phyloP scores from a whole-genome alignment of 768 basidiomycete genomes.

The Macrolepiota albuminosa region DNA sequence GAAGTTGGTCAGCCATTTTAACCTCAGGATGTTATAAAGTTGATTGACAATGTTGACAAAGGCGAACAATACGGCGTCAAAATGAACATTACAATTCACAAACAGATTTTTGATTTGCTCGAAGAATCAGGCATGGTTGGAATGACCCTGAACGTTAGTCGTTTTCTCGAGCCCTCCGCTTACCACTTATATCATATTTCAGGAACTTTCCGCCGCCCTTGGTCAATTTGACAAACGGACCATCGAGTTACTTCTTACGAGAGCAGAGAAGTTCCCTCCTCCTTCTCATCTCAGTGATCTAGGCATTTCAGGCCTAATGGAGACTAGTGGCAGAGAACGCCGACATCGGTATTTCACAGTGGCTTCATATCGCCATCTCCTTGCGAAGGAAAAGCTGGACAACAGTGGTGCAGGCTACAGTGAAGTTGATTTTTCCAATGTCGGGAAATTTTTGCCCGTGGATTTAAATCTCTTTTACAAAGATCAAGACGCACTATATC shows the following conservation, averaged over 20 bases:
- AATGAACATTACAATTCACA: slow-evolving; percentile 65
- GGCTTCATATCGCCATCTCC: slow-evolving; percentile 58
- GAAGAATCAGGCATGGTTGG: slow-evolving; percentile 64
- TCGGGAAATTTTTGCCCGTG: slow-evolving; percentile 50
- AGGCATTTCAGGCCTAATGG: slow-evolving; percentile 67
- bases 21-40: neutral
- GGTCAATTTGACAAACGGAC: slow-evolving; percentile 77
- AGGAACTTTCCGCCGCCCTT: slow-evolving; percentile 64
- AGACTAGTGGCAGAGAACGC: slow-evolving; percentile 81
- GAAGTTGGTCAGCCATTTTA: slow-evolving; percentile 24
- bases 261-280: slow-evolving; percentile 57
- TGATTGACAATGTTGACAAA: slow-evolving; percentile 4
- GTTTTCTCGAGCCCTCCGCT: neutral
- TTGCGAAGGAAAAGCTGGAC: slow-evolving; percentile 63
- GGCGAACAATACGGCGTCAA: slow-evolving; percentile 40
- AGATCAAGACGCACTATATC: slow-evolving; percentile 32
- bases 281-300: slow-evolving; percentile 73
- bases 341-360: slow-evolving; percentile 82
- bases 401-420: slow-evolving; percentile 36
- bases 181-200: neutral
- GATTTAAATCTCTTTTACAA: slow-evolving; percentile 53
- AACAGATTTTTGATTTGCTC: slow-evolving; percentile 72
- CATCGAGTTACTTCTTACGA: slow-evolving; percentile 72
- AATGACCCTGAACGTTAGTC: slow-evolving; percentile 64
- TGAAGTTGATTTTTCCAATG: slow-evolving; percentile 42